Conservation (phyloP, 2,329 filamentous ascomycete species). For the Trichophyton simii region DNA sequence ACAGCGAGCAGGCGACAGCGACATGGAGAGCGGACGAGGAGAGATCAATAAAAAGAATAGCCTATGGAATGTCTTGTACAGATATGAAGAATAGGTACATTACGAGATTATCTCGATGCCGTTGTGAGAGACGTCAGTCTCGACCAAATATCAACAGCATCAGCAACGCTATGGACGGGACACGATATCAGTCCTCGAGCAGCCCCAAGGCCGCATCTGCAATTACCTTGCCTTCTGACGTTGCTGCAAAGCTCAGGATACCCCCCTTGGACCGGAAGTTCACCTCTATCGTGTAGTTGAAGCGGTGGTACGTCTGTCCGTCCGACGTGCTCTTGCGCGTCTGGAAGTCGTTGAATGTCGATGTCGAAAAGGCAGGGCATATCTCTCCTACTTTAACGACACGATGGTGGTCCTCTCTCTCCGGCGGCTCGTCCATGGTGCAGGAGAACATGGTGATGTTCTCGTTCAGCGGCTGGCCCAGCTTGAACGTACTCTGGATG, state of each 20-base stretch:
- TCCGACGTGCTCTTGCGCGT: background rate
- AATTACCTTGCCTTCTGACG: background rate
- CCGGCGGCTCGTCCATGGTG: constrained; percentile 2
- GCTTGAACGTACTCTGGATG: constrained; percentile 6
- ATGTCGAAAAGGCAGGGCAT: background rate
- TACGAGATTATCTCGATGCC: background rate
- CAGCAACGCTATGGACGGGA: background rate
- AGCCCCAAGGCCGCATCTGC: background rate
- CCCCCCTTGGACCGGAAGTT: constrained; percentile 6
- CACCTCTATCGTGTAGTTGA: constrained; percentile 5
- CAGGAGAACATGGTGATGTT: constrained; percentile 5
- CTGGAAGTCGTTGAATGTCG: constrained; percentile 3
- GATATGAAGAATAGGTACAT: background rate
- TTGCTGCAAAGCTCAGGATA: constrained; percentile 5
- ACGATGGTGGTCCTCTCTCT: background rate
- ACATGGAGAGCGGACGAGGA: background rate
- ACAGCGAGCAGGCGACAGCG: background rate
- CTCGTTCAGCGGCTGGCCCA: background rate
- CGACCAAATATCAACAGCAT: background rate
- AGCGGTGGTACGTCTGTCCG: background rate
- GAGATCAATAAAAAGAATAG: background rate
- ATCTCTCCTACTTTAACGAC: constrained; percentile 3
- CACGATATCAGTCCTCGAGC: background rate
- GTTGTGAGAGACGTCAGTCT: background rate
- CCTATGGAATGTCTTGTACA: background rate